Evolutionary conservation across 768 basidiomycete species (phyloP), one percentile per base, ranked within the genome.

Genomic region (Auriculariales sp.): DNA sequence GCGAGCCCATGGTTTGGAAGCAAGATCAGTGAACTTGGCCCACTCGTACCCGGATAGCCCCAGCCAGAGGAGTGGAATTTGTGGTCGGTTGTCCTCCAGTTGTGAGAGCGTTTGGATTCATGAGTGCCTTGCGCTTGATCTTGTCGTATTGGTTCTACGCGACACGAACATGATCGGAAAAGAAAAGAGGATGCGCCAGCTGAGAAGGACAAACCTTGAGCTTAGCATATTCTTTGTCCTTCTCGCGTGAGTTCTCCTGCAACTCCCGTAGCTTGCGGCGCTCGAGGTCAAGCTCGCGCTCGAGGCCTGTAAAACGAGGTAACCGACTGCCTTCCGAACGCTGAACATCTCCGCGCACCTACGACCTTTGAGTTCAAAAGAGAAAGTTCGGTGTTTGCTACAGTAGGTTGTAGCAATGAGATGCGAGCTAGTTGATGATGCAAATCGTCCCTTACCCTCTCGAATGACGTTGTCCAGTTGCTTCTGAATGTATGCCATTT

Each of bases 161-260:
- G 27, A 39, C 9, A 27, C 44, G 31, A 36, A 47, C 7, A 47
- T 48, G 27, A 48, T 39, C 25, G n/a, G 42, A 15, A 48, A 33
- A 30, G 30, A 33, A 24, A 19, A 32, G n/a, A 17, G 1, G 31
- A 44, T 5, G 10, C 28, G 49, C 27, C 47, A 28, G n/a, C 11
- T 19, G 27, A 28, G 14, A 19, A 22, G 9, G 10, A 49, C 61
- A 9, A 19, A 77, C 88, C 72, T 90, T 91, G 33, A 91, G 74
- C 59, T 86, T 89, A 50, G 84, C 83, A 58, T 90, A 91, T 58
- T 90, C 89, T 58, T 83, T 88, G 53, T 90, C 88, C 56, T 79
- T 72, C 57, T 89, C 86, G 56, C 78, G 73, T 2, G 81, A 71
- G 1, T 74, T 66, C 31, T 91, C 86, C 57, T 87, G 83, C 25